Percentiles rank a stretch among this genome's conserved stretches.
These are phyloP conservation scores for Magnolia changhungtana DNA, from an alignment of 164 flowering plant species.

Conservation along the genomic window DNA sequence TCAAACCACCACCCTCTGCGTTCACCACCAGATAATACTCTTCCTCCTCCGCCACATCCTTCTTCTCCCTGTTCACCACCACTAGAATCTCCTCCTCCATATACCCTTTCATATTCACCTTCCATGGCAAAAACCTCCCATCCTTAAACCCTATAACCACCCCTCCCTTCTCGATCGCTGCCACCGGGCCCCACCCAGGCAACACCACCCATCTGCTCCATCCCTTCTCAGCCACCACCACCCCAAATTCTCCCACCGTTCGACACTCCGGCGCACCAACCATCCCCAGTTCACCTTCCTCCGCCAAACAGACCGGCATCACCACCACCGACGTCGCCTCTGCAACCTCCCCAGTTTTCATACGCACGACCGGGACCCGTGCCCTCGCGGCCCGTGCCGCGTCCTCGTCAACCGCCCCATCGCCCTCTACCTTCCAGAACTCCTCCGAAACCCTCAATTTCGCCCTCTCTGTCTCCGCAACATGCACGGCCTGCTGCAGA, in stretches of 20 bases:
- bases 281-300: conserved; percentile 39
- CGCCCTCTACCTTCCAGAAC: conserved; percentile 24
- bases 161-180: conserved; percentile 35
- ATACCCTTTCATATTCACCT: conserved; percentile 61
- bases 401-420: conserved; percentile 15
- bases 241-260: conserved; percentile 59
- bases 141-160: conserved; percentile 64
- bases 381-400: conserved; percentile 11
- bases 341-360: conserved; percentile 71
- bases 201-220: conserved; percentile 84
- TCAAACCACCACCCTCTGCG: conserved; percentile 32
- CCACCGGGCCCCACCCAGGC: conserved; percentile 74
- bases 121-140: conserved; percentile 84
- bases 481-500: conserved; percentile 49
- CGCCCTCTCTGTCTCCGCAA: conserved; percentile 53
- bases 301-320: conserved; percentile 58
- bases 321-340: conserved; percentile 59
- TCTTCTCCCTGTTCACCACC: conserved; percentile 57
- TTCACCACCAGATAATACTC: conserved; percentile 54
- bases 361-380: conserved; percentile 76
- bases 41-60: conserved; percentile 49
- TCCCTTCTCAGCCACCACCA: conserved; percentile 69
- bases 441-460: conserved; percentile 35
- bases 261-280: conserved; percentile 58
- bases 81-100: conserved; percentile 73